Evolutionary conservation across 352 stramenopile species (phyloP), one percentile per base, ranked within the genome.

Genomic region (Globisporangium canariense): DNA sequence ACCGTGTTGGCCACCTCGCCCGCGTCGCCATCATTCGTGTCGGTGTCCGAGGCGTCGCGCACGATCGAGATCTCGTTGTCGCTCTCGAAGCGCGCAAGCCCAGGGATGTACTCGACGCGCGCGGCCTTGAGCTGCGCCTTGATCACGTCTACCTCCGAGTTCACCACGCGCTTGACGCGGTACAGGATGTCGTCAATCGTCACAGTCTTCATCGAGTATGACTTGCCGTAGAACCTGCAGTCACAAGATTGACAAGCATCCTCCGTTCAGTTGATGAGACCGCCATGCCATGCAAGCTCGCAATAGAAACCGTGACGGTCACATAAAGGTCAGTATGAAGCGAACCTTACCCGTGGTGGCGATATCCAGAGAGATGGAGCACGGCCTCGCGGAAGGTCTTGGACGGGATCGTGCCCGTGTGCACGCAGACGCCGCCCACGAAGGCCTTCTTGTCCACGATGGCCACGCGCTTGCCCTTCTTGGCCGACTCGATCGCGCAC

Each of bases 361-460:
- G 79, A 69, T 92, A 96, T n/a, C 88, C 90, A 8, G 89, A 94
- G 30, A 97, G 76, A 60, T 97, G 89, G 34, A 97, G 69, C 62
- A 97, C 86, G 22, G 90, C 89, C 70, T 97, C 90, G 22, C 90
- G 88, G 71, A 97, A 97, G 7, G 90, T 97, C 71, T 94, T 94
- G 73, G 83, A 93, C 57, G 86, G 86, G 71, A 94, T 93, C 1
- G 86, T 94, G 58, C 86, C 86, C 40, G 86, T 94, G 74, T 94
- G 86, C 38, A 93, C 86, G 59, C 86, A 94, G 36, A 94, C 86
- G 60, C 86, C 86, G 53, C 86, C 86, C 25, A 91, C 67, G 7
- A 63, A 67, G 28, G 62, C 64, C 47, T 73, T 71, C 68, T 89
- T 91, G 82, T 94, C 86, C 46, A 94, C 79, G 40, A 94, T 74